A percentile compares a stretch with the other conserved stretches of the same genome.
These are phyloP conservation scores for Pichia cabralensis DNA, from an alignment of 805 yeast genomes.

Conservation along the genomic window DNA sequence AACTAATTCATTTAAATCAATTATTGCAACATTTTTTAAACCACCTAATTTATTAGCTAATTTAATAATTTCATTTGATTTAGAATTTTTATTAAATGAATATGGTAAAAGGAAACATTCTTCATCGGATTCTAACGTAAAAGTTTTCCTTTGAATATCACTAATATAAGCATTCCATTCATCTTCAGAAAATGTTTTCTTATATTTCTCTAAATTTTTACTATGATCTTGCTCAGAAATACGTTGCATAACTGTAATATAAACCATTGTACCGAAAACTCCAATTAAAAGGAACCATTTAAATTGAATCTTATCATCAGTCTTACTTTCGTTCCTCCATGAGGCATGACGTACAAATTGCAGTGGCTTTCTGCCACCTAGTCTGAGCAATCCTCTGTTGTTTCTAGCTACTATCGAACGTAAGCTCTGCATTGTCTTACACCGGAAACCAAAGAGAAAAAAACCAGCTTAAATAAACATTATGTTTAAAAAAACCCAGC, in stretches of 20 bases:
- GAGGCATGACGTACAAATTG: too few relatives aligned
- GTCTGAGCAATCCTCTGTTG: too few relatives aligned
- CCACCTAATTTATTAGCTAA: slow-evolving; percentile 13
- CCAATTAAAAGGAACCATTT: slow-evolving; percentile 27
- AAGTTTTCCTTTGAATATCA: slow-evolving; percentile 23
- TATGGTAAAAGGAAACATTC: slow-evolving; percentile 24
- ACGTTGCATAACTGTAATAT: slow-evolving; percentile 23
- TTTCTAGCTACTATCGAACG: too few relatives aligned
- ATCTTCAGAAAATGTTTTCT: slow-evolving; percentile 35
- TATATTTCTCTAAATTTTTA: slow-evolving; percentile 21
- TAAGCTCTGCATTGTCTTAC: too few relatives aligned
- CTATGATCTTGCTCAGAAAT: slow-evolving; percentile 25
- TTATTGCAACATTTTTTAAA: slow-evolving; percentile 24
- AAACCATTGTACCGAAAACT: slow-evolving; percentile 35
- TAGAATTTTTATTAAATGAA: slow-evolving; percentile 11
- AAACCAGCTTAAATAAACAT: too few relatives aligned
- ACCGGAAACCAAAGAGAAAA: too few relatives aligned
- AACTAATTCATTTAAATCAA: slow-evolving; percentile 44
- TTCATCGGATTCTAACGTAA: slow-evolving; percentile 17
- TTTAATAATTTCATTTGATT: slow-evolving; percentile 8
- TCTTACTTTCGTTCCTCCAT: slow-evolving; percentile 7
- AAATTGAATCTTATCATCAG: slow-evolving; percentile 11
- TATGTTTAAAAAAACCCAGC: too few relatives aligned
- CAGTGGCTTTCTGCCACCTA: too few relatives aligned
- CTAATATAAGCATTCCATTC: slow-evolving; percentile 36